Conservation (phyloP, 345 rosid species). For the Cardamine chenopodiifolia region DNA sequence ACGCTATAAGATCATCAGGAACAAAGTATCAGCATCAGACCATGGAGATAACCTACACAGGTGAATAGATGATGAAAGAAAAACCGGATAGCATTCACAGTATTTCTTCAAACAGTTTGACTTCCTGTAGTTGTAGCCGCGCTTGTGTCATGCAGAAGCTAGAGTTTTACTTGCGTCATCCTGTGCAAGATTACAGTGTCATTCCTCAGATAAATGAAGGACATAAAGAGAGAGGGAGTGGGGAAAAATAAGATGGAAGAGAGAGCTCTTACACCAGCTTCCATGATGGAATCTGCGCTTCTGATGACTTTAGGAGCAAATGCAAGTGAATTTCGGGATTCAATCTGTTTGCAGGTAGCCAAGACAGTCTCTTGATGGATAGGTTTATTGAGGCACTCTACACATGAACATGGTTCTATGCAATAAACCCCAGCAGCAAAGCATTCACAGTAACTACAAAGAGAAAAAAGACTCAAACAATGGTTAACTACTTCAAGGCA, state of each 20-base stretch:
- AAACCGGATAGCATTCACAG: slow-evolving; percentile 99
- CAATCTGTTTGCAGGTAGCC: slow-evolving; percentile 94
- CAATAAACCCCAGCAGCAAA: slow-evolving; percentile 99
- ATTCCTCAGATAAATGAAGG: slow-evolving; percentile 6
- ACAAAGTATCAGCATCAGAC: slow-evolving; percentile 39
- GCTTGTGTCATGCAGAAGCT: slow-evolving; percentile 93
- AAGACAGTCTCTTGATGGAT: slow-evolving; percentile 89
- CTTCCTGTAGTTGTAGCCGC: slow-evolving; percentile 98
- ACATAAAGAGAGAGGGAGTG: slow-evolving; percentile 2
- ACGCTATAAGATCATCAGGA: slow-evolving; percentile 53
- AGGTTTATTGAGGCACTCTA: slow-evolving; percentile 94
- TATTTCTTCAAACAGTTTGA: slow-evolving; percentile 94
- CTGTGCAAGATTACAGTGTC: slow-evolving; percentile 44
- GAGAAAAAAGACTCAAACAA: slow-evolving; percentile 5
- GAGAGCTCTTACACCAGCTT: slow-evolving; percentile 59
- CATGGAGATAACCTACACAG: background rate
- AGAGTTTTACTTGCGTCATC: slow-evolving; percentile 84
- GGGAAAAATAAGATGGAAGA: slow-evolving; percentile 9
- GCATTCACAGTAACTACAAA: slow-evolving; percentile 93
- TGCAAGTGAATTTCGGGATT: slow-evolving; percentile 94
- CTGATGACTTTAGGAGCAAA: slow-evolving; percentile 97
- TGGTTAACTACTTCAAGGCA: slow-evolving; percentile 7
- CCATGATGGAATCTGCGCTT: slow-evolving; percentile 60
- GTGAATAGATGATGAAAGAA: slow-evolving; percentile 24
- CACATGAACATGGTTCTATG: slow-evolving; percentile 91